phyloP scores from a whole-genome alignment of 1,139 yeast species.

The Pichia sp. region DNA sequence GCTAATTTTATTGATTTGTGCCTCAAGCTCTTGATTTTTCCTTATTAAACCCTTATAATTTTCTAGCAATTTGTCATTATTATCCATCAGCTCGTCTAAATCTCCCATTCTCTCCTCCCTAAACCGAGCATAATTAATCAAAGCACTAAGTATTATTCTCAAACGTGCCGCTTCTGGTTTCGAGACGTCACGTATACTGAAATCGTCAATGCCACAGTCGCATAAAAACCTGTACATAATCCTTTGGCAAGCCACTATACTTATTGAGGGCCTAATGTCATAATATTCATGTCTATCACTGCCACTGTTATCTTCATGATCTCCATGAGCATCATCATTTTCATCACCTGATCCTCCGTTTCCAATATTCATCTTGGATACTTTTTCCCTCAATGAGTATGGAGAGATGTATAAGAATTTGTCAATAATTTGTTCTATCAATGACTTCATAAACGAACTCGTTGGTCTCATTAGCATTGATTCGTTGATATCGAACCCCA shows the following conservation, averaged over 20 bases:
- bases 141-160: slow-evolving; percentile 67
- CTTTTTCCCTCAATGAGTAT: slow-evolving; percentile 33
- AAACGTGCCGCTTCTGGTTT: slow-evolving; percentile 66
- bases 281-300: no score
- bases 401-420: slow-evolving; percentile 58
- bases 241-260: slow-evolving; percentile 48
- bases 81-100: slow-evolving; percentile 53
- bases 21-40: slow-evolving; percentile 36
- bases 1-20: slow-evolving; percentile 37
- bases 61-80: slow-evolving; percentile 45
- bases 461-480: slow-evolving; percentile 63
- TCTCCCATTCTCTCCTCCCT: slow-evolving; percentile 71
- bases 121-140: slow-evolving; percentile 78
- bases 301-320: no score
- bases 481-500: slow-evolving; percentile 47
- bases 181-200: slow-evolving; percentile 59
- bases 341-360: slow-evolving; percentile 20
- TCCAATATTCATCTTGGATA: slow-evolving; percentile 23
- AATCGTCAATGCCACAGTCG: slow-evolving; percentile 74
- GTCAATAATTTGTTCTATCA: slow-evolving; percentile 68
- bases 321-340: slow-evolving; percentile 20
- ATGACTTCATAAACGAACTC: slow-evolving; percentile 48
- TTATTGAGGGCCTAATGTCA: slow-evolving; percentile 32
- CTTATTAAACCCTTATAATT: slow-evolving; percentile 32
- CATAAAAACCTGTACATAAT: slow-evolving; percentile 56